Percentiles rank a stretch among this genome's conserved stretches.
Evolutionary conservation across 148 eudicot genomes (phyloP).

Genomic region (Silene latifolia): DNA sequence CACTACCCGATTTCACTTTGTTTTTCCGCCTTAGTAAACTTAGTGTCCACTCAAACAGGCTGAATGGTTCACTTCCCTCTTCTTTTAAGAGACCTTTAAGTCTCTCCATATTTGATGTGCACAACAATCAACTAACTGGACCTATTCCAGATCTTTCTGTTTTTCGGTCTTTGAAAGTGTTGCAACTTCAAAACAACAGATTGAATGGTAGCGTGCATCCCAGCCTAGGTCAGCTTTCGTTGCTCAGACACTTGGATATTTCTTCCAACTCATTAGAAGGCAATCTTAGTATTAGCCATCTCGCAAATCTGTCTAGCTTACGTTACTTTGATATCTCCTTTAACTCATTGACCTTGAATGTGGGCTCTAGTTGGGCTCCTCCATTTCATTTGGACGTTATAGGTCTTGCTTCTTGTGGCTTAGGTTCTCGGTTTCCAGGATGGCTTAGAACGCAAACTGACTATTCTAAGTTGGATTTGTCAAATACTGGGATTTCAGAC

Average conservation of each 20-base stretch:
- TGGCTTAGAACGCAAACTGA: conserved; percentile 20
- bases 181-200: conserved; percentile 21
- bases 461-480: conserved; percentile 15
- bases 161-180: conserved; percentile 19
- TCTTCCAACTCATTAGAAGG: conserved; percentile 32
- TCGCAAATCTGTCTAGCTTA: conserved; percentile 26
- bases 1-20: conserved; percentile 18
- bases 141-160: conserved; percentile 28
- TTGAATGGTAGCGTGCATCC: conserved; percentile 23
- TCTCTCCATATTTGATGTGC: conserved; percentile 22
- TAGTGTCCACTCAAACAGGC: conserved; percentile 13
- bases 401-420: conserved; percentile 20
- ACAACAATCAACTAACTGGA: conserved; percentile 25
- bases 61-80: conserved; percentile 13
- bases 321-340: conserved; percentile 27
- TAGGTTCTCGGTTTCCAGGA: conserved; percentile 25
- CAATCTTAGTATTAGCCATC: conserved; percentile 19
- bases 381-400: conserved; percentile 20
- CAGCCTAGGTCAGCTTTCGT: conserved; percentile 22
- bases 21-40: conserved; percentile 9
- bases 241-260: conserved; percentile 18
- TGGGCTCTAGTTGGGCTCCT: conserved; percentile 20
- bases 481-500: conserved; percentile 14
- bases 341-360: conserved; percentile 24
- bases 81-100: neutral